Evolutionary conservation across 352 stramenopile species (phyloP).

Genomic region (Phytopythium sindhum): DNA sequence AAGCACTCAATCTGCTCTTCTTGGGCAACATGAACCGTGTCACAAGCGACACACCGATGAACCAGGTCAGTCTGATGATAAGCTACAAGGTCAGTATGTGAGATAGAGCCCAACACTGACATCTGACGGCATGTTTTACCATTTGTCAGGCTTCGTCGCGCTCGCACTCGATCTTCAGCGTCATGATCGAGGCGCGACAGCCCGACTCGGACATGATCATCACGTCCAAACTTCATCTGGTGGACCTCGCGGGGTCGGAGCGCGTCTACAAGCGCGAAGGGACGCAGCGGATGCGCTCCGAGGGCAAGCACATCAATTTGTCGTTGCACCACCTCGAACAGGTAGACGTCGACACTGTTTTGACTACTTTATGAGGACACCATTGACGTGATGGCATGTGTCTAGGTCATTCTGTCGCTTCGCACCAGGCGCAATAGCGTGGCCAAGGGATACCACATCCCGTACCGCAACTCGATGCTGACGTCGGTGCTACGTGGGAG

Average conservation of each 20-base stretch:
- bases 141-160: slow-evolving; percentile 73
- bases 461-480: slow-evolving; percentile 97
- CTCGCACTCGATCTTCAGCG: slow-evolving; percentile 96
- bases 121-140: neutral
- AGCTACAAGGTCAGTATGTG: neutral
- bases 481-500: slow-evolving; percentile 93
- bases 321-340: slow-evolving; percentile 95
- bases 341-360: slow-evolving; percentile 8
- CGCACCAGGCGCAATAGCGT: slow-evolving; percentile 61
- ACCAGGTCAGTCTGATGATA: slow-evolving; percentile 48
- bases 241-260: slow-evolving; percentile 95
- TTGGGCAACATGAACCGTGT: slow-evolving; percentile 95
- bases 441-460: slow-evolving; percentile 78
- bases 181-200: slow-evolving; percentile 86
- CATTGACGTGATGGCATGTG: slow-evolving; percentile 2
- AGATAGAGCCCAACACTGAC: neutral
- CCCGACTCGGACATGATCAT: slow-evolving; percentile 74
- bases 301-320: slow-evolving; percentile 96
- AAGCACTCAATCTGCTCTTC: slow-evolving; percentile 95
- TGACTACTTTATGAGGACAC: neutral
- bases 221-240: slow-evolving; percentile 91
- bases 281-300: slow-evolving; percentile 86
- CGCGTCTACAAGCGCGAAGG: slow-evolving; percentile 93
- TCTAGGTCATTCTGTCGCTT: slow-evolving; percentile 92
- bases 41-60: slow-evolving; percentile 96